Evolutionary conservation across 129 eudicot species (phyloP), one percentile per base, ranked within the genome.

Genomic region (Flaveria trinervia): DNA sequence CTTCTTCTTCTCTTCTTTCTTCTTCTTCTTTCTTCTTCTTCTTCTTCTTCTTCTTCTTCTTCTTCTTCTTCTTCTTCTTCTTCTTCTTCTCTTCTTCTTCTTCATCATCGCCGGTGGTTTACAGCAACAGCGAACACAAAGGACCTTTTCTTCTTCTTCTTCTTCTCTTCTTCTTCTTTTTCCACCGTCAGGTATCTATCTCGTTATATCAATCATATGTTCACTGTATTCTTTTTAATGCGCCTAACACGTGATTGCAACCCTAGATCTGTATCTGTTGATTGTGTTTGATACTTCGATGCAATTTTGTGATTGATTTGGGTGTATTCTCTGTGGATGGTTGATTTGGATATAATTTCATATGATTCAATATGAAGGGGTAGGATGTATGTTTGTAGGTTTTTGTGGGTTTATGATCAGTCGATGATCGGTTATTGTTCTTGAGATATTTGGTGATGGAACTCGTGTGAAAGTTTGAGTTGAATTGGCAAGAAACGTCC

Each of bases 201-300:
- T 48, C 46, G 76, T 50, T 36, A 5, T 36, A 36, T 9, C 33
- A 57, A 30, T 79, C 36, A 14, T 6, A 61, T 62, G 13, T 48
- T 62, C 49, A 23, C 54, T 30, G 55, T 51, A 67, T 72, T 43
- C 57, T 65, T 66, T 46, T 3, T 55, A 54, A 80, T 73, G 72
- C 73, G 72, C 79, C 60, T 54, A 72, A 72, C 78, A 10, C 65
- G 73, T 72, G 68, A 73, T 68, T 80, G 45, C 49, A 80, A 73
- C 79, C 79, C 83, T 80, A 80, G 84, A 80, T 80, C 84, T 55
- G 70, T 25, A 55, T 80, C 43, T 55, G n/a, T 65, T 17, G 16
- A 18, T 33, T 65, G 43, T 17, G 39, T 52, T 2, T 49, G 18
- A 66, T 52, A 52, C 72, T 39, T 76, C 15, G 20, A 41, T 49